Evolutionary conservation across 805 yeast genomes (phyloP).

Genomic region (Candida boleticola): DNA sequence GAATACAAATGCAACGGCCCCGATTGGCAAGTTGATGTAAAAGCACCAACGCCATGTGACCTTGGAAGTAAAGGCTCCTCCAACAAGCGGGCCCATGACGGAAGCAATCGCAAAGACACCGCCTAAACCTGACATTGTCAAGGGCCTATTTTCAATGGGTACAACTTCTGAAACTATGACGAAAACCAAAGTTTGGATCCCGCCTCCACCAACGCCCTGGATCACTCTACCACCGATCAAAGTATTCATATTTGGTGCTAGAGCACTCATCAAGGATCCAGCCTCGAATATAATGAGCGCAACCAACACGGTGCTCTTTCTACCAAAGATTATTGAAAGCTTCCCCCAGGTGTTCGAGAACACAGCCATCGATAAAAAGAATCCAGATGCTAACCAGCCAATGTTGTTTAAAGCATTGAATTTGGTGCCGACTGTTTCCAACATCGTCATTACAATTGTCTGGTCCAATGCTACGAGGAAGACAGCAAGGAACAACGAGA

Average conservation of each 20-base stretch:
- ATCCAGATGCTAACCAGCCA: constrained; percentile 40
- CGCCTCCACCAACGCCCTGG: constrained; percentile 38
- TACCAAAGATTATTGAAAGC: constrained; percentile 35
- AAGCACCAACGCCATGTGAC: constrained; percentile 77
- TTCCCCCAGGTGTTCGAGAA: constrained; percentile 37
- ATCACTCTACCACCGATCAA: constrained; percentile 41
- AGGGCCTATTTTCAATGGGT: constrained; percentile 31
- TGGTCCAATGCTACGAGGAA: constrained; percentile 40
- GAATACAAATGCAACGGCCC: constrained; percentile 45
- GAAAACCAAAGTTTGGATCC: constrained; percentile 27
- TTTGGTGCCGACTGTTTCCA: constrained; percentile 34
- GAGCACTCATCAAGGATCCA: constrained; percentile 38
- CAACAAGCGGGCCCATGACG: constrained; percentile 59
- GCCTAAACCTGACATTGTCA: constrained; percentile 34
- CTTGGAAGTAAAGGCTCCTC: constrained; percentile 58
- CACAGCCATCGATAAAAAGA: constrained; percentile 31
- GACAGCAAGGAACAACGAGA: constrained; percentile 27
- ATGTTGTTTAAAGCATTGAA: constrained; percentile 31
- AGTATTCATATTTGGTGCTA: constrained; percentile 33
- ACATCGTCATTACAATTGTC: constrained; percentile 35
- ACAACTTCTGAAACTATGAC: constrained; percentile 31
- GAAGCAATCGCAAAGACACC: constrained; percentile 47
- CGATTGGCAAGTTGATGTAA: constrained; percentile 64
- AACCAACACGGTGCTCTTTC: constrained; percentile 27
- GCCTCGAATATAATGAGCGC: constrained; percentile 27